Base-by-base conservation (phyloP, 805 yeast species). In the Candida nanaspora region DNA sequence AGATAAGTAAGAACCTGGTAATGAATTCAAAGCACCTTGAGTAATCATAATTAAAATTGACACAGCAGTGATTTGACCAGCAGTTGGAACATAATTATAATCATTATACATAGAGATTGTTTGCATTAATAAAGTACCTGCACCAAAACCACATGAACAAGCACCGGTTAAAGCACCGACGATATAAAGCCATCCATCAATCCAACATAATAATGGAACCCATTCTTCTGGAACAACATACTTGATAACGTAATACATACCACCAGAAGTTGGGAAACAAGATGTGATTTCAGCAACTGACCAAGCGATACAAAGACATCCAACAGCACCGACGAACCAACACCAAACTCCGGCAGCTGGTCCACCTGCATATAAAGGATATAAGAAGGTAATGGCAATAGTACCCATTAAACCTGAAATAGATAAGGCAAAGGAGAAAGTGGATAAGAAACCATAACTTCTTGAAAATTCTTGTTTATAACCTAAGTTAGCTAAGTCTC, bases 351-450 rank as follows among this genome's bases (percentile, higher is more conserved):
- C 69, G 2, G 78, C 71, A n/a, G 79, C 79, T 8, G 83, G 77
- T 3, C 85, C 86, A 13, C 80, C 78, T 8, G 76, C 60, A 51
- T 55, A 56, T 29, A 71, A 53, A 8, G 77, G 76, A 47, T 70
- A 72, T 40, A 58, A 41, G 35, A 69, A 62, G 9, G 80, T 75
- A 27, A 80, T 74, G 10, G 82, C 66, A 27, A 78, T 71, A 32
- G 82, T 75, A 13, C 85, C 84, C 58, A 78, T 70, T 36, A 79
- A 63, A 16, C 85, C 84, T 56, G 81, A 79, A 47, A 78, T 77
- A 23, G 81, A 74, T 33, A 77, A 70, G 3, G 83, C 83, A 47
- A 78, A 78, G 3, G 82, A 80, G 48, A 74, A 78, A 10, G 81
- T 80, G 35, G 80, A 77, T 35, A 77, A 48, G 42, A 78, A 69